Evolutionary conservation across 106 monocot species (phyloP), one percentile per base, ranked within the genome.

Genomic region (Dioscorea dumetorum): DNA sequence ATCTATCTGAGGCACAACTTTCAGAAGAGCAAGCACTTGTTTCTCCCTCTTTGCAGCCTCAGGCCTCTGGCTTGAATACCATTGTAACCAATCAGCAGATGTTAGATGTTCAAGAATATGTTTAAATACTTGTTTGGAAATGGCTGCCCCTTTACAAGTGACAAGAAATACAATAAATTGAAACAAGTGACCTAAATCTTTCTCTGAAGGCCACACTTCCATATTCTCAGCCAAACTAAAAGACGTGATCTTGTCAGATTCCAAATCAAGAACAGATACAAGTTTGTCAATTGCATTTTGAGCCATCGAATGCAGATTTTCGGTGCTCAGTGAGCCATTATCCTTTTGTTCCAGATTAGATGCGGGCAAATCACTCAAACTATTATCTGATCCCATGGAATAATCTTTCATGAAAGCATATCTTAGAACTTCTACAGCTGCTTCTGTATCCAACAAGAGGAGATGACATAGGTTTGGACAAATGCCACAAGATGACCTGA

Each of bases 401-500:
- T 74, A 23, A 24, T 71, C 73, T 58, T 74, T 71, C 61, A 62
- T 10, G 70, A 99, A 89, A 63, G 92, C 89, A 86, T 72, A 79
- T 75, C 66, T 81, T 20, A 99, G 48, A 64, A 87, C 93, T 72
- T 99, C 90, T 66, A 99, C 77, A 72, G 99, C 79, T 61, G 92
- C 86, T 75, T 89, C 97, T 59, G 84, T 76, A 56, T 90, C 92
- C 59, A 92, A 76, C 76, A 76, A 87, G 32, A 99, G 72, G 12
- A 99, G 79, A 79, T 85, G 76, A 34, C 82, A 93, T 35, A 99
- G 70, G 35, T 99, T 93, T 69, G 89, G 84, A 70, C 82, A 90
- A 66, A 58, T 67, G 58, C 70, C 83, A 77, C 75, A 74, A 22
- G 72, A 85, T 22, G 87, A 76, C 60, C 74, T 86, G 58, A 93